Percentiles rank a stretch among this genome's conserved stretches.
Conservation (phyloP, 345 rosid genomes). For the Schrenkiella parvula region DNA sequence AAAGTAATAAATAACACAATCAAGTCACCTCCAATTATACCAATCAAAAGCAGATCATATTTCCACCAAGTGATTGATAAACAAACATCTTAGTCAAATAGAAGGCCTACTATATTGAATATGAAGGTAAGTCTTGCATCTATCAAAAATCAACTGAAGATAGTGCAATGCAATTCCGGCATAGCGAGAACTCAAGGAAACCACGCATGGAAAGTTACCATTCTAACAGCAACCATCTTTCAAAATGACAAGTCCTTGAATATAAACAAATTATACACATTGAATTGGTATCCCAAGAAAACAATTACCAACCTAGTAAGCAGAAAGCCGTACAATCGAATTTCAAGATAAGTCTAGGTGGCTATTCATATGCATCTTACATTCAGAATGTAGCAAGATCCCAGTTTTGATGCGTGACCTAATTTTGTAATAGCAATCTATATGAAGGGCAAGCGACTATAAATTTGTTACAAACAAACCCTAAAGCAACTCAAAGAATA, state of each 20-base stretch:
- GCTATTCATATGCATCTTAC: neutral
- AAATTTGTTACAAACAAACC: slow-evolving; percentile 13
- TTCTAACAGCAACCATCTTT: neutral
- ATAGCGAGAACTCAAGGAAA: neutral
- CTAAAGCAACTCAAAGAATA: slow-evolving; percentile 24
- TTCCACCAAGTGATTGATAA: slow-evolving; percentile 10
- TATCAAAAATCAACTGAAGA: neutral
- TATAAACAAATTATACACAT: neutral
- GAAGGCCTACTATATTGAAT: neutral
- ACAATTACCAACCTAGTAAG: neutral
- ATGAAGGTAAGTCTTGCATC: neutral
- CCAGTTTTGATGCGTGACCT: slow-evolving; percentile 15
- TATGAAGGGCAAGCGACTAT: neutral
- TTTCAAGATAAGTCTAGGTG: slow-evolving; percentile 1
- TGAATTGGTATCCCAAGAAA: neutral
- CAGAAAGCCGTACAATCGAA: neutral
- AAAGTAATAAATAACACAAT: neutral
- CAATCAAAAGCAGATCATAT: slow-evolving; percentile 11
- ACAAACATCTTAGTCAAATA: neutral
- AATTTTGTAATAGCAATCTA: neutral
- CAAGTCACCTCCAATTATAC: slow-evolving; percentile 11
- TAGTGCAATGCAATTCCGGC: neutral
- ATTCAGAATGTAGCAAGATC: slow-evolving; percentile 1
- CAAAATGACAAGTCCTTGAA: neutral
- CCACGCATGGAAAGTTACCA: neutral